Conservation (phyloP, 306 rosid species). For the Albizia julibrissin region DNA sequence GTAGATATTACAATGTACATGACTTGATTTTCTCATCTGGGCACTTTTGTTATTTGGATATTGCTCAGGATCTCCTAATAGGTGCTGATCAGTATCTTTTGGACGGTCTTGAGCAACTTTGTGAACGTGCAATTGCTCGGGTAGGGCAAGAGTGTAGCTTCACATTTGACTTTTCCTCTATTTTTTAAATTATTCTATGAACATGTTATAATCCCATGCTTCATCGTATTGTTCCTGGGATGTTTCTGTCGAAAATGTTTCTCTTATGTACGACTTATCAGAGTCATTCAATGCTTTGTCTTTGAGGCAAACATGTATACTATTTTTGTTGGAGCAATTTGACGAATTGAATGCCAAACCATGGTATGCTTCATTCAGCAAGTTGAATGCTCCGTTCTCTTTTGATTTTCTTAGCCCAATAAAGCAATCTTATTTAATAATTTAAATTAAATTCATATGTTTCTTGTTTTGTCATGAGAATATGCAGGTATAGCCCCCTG, state of each 20-base stretch:
- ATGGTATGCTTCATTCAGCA: slow-evolving; percentile 47
- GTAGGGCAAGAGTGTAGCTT: slow-evolving; percentile 35
- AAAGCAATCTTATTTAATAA: neutral
- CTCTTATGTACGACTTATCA: slow-evolving; percentile 51
- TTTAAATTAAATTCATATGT: neutral
- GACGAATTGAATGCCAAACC: slow-evolving; percentile 46
- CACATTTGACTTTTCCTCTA: neutral
- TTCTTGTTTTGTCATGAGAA: slow-evolving; percentile 1
- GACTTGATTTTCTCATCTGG: slow-evolving; percentile 22
- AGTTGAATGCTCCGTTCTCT: neutral
- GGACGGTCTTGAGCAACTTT: slow-evolving; percentile 65
- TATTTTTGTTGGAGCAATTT: slow-evolving; percentile 19
- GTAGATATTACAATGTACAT: neutral
- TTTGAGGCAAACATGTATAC: slow-evolving; percentile 55
- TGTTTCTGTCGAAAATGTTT: slow-evolving; percentile 52
- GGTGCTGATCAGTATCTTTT: slow-evolving; percentile 83
- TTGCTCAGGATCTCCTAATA: slow-evolving; percentile 62
- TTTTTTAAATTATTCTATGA: neutral
- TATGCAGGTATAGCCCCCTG: slow-evolving; percentile 49
- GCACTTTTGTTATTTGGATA: slow-evolving; percentile 39
- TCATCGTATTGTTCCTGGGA: slow-evolving; percentile 40
- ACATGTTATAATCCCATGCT: slow-evolving; percentile 11
- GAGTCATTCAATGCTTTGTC: slow-evolving; percentile 64
- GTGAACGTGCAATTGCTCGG: slow-evolving; percentile 64
- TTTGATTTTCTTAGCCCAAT: neutral